These are phyloP conservation scores for Microcos paniculata DNA, from an alignment of 345 rosid genomes.

Conservation along the genomic window DNA sequence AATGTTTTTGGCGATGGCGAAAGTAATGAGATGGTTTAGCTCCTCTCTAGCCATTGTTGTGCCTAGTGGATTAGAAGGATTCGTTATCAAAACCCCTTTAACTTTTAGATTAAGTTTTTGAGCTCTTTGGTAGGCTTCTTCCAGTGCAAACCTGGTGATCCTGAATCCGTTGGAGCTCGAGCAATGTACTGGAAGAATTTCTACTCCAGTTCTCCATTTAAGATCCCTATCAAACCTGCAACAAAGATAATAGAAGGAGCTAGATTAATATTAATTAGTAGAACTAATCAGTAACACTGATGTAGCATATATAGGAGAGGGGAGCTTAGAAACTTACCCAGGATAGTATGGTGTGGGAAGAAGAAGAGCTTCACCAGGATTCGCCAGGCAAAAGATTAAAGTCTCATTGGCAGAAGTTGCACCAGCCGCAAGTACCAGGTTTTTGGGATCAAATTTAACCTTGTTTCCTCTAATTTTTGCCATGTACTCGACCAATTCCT, in stretches of 20 bases:
- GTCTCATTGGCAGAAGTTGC: slow-evolving; percentile 93
- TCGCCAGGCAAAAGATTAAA: slow-evolving; percentile 80
- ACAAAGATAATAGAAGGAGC: neutral
- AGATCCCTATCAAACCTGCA: slow-evolving; percentile 79
- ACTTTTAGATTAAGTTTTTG: slow-evolving; percentile 49
- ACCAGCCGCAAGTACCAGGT: slow-evolving; percentile 82
- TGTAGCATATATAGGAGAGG: neutral
- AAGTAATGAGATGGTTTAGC: slow-evolving; percentile 51
- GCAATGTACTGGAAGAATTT: slow-evolving; percentile 60
- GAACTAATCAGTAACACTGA: neutral
- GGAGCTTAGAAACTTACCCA: slow-evolving; percentile 41
- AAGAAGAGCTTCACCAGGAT: slow-evolving; percentile 87
- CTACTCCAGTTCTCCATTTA: slow-evolving; percentile 73
- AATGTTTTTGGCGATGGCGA: slow-evolving; percentile 40
- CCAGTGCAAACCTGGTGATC: slow-evolving; percentile 56
- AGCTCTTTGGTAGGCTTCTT: slow-evolving; percentile 63
- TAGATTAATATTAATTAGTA: neutral
- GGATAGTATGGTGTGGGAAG: slow-evolving; percentile 92
- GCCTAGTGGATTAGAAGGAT: slow-evolving; percentile 91
- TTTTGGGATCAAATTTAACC: slow-evolving; percentile 61
- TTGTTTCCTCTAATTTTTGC: slow-evolving; percentile 61
- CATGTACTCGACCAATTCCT: slow-evolving; percentile 74
- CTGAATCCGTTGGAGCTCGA: slow-evolving; percentile 55
- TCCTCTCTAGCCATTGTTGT: slow-evolving; percentile 61
- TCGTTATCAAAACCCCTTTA: slow-evolving; percentile 72